Base-by-base conservation (phyloP, 345 rosid species). In the Eucalyptus decipiens region DNA sequence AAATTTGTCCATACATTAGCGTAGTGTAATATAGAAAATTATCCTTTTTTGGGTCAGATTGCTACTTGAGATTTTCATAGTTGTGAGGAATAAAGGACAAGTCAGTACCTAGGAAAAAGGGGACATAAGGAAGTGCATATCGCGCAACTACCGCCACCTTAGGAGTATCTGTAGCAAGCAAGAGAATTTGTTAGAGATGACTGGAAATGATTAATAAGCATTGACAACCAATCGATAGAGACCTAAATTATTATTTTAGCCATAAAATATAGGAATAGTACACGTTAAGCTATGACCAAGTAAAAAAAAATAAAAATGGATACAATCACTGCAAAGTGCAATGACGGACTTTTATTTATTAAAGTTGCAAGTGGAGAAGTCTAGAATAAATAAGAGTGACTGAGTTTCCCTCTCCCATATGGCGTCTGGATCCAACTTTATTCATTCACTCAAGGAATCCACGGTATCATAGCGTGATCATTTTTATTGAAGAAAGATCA, bases 101-200 rank as follows among this genome's bases (percentile, higher is more conserved):
- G 62, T 56, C 62, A 23, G 21, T 54, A 54, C 60, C 60, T 23
- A 54, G 0, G 3, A 56, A 23, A 24, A 9, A 1, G 62, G 62
- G 13, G 62, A 56, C 0, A 56, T 4, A 4, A 19, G 58, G 24
- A 52, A 51, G 58, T 52, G 58, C 58, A 52, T 52, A 3, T 52
- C 11, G 0, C 11, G 24, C 5, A 52, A 52, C 24, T 52, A 19
- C 0, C 11, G 11, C 24, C 1, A 2, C 11, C 11, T 8, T 52
- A 52, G 24, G 0, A 19, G 58, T 52, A 52, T 56, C 62, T 56
- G 62, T 24, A 24, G 62, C 3, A 56, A 56, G 62, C 30, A 56
- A 24, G 6, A 56, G 30, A 56, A 56, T 0, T 52, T 52, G 56
- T 56, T 56, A 2, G 62, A 56, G 62, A 56, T 56, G 62, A 56